Evolutionary conservation across 129 eudicot species (phyloP).

Genomic region (Flaveria brownii): DNA sequence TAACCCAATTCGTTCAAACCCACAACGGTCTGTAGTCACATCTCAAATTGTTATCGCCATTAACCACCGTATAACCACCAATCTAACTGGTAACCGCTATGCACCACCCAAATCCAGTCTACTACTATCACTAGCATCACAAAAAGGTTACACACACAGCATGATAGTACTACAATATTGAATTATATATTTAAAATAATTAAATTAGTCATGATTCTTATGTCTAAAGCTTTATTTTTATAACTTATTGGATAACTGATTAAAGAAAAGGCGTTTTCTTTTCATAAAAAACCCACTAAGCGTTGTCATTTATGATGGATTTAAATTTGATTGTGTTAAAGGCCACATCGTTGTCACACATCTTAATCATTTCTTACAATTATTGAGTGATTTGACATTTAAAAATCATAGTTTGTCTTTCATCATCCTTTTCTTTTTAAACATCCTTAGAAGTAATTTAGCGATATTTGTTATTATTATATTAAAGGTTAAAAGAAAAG

Average conservation of each 20-base stretch:
- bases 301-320: not conserved
- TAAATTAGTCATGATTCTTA: not conserved
- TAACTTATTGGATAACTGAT: not conserved
- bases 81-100: too few relatives aligned
- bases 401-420: not conserved
- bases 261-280: not conserved
- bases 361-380: not conserved
- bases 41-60: too few relatives aligned
- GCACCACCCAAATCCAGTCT: too few relatives aligned
- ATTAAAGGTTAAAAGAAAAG: too few relatives aligned
- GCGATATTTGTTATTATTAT: too few relatives aligned
- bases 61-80: too few relatives aligned
- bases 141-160: too few relatives aligned
- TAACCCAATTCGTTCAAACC: too few relatives aligned
- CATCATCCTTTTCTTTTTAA: not conserved
- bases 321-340: not conserved
- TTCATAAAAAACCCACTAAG: not conserved
- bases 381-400: not conserved
- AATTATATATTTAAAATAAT: not conserved
- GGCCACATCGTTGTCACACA: slow-evolving; percentile 3
- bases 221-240: not conserved
- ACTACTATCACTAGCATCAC: too few relatives aligned
- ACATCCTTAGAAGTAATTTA: too few relatives aligned
- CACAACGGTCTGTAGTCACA: too few relatives aligned
- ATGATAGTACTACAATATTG: too few relatives aligned